Base-by-base conservation (phyloP, 192 early-diverging fungal genomes). In the Coemansia guatemalensis region DNA sequence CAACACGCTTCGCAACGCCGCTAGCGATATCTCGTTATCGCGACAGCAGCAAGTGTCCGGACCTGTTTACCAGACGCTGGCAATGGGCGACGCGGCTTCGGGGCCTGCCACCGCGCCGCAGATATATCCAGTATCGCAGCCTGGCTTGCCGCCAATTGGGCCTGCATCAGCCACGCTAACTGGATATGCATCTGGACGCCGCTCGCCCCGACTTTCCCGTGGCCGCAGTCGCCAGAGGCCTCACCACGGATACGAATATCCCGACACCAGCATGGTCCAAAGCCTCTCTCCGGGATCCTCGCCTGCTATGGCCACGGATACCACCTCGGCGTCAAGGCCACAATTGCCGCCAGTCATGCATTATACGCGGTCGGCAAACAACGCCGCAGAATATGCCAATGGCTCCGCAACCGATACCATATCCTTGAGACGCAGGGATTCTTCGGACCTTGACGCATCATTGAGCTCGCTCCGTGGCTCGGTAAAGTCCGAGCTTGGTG, bases 41-140 rank as follows among this genome's bases (percentile, higher is more conserved):
- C 67, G 61, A 24, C 58, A 64, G 18, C 58, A 57, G 26, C 58
- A 58, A 20, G 17, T 53, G 32, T 41, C 53, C 24, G 30, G 57
- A 5, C 23, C 59, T 33, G 61, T 5, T 7, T 66, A 80, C 20
- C 78, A 80, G 29, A 23, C 72, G 1, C 57, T 69, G 21, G 20
- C 68, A 6, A 57, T 71, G 47, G 65, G 50, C 12, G 48, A 56
- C n/a, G 11, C 21, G n/a, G 14, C 49, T n/a, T 6, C 49, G 17
- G 48, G 25, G 20, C 33, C 24, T 22, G 9, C 54, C 7, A 55
- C 49, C 41, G 6, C 51, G 24, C 35, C 67, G 21, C 78, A 74
- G 58, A 8, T 53, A 30, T 71, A 80, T 25, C 68, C 78, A 1
- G 65, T 74, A 21, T 81, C 72, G 8, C 78, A 74, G 58, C 65